These are phyloP conservation scores for Cryptococcus sp. DNA, from an alignment of 1,284 basidiomycete species.

Conservation along the genomic window DNA sequence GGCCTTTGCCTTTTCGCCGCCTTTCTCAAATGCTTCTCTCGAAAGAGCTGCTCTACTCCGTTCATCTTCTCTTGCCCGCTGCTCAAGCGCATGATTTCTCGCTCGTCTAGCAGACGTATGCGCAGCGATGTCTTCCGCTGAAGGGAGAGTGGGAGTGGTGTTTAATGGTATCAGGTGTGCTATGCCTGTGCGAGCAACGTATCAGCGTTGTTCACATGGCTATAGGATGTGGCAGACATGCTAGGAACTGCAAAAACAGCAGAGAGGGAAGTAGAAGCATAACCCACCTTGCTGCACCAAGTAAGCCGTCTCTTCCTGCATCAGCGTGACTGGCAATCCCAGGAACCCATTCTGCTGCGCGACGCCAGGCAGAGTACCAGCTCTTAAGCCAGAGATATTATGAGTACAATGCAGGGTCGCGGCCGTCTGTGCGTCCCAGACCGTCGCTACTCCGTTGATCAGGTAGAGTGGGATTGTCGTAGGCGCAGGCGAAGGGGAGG, in stretches of 20 bases:
- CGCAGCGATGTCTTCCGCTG: slow-evolving; percentile 56
- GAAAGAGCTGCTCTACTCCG: slow-evolving; percentile 19
- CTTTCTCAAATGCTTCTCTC: slow-evolving; percentile 54
- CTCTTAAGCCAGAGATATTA: slow-evolving; percentile 78
- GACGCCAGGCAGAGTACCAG: slow-evolving; percentile 89
- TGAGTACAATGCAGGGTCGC: slow-evolving; percentile 73
- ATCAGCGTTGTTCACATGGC: slow-evolving; percentile 2
- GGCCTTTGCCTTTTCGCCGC: slow-evolving; percentile 57
- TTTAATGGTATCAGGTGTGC: slow-evolving; percentile 78
- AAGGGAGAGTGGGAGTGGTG: slow-evolving; percentile 64
- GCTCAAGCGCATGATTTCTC: slow-evolving; percentile 55
- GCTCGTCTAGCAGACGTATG: slow-evolving; percentile 35
- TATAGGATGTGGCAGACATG: too few relatives aligned
- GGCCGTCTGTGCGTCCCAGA: slow-evolving; percentile 60
- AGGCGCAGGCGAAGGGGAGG: slow-evolving; percentile 1
- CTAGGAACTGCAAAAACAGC: too few relatives aligned
- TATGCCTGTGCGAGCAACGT: slow-evolving; percentile 57
- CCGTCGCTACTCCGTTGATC: slow-evolving; percentile 48
- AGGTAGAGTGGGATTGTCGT: slow-evolving; percentile 49
- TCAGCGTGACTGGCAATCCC: slow-evolving; percentile 80
- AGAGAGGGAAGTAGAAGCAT: neutral
- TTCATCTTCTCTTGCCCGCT: slow-evolving; percentile 46
- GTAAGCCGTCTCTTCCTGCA: slow-evolving; percentile 89
- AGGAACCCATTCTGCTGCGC: slow-evolving; percentile 97
- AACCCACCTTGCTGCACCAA: slow-evolving; percentile 73